Evolutionary conservation across 768 basidiomycete genomes (phyloP).

Genomic region (Rhizopogon vulgaris): DNA sequence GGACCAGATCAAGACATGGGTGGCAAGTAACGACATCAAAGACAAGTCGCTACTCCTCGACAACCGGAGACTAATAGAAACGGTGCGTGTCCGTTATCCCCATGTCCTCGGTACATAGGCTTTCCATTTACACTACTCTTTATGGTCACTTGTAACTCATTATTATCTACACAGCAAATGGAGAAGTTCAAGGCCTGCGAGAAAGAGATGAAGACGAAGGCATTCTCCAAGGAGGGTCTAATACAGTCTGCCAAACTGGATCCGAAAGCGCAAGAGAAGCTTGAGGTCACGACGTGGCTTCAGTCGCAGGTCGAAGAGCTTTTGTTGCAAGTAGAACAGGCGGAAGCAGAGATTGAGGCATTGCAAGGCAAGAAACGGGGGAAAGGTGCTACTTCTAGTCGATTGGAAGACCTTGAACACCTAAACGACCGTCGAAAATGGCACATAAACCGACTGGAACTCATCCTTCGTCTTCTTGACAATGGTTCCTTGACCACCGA

Average conservation of each 20-base stretch:
- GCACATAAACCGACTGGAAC: conserved; percentile 90
- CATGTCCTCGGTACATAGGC: not conserved
- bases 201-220: conserved; percentile 99
- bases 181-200: conserved; percentile 99
- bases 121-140: conserved; percentile 9
- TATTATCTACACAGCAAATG: conserved; percentile 78
- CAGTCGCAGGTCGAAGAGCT: conserved; percentile 87
- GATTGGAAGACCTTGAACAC: conserved; percentile 77
- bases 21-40: conserved; percentile 96
- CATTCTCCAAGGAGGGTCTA: conserved; percentile 97
- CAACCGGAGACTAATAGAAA: conserved; percentile 94
- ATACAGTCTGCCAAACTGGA: conserved; percentile 92
- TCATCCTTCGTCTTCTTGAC: conserved; percentile 87
- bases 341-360: conserved; percentile 92
- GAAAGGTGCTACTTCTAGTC: conserved; percentile 61
- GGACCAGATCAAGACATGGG: conserved; percentile 94
- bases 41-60: conserved; percentile 92
- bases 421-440: conserved; percentile 93
- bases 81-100: conserved; percentile 48
- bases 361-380: conserved; percentile 87
- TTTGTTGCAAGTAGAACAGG: conserved; percentile 84
- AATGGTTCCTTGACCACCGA: conserved; percentile 87
- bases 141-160: conserved; percentile 4
- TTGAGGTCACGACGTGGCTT: conserved; percentile 84
- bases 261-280: conserved; percentile 95